A percentile compares a stretch with the other conserved stretches of the same genome.
Evolutionary conservation across 805 yeast genomes (phyloP).

Genomic region (Candida bentonensis): DNA sequence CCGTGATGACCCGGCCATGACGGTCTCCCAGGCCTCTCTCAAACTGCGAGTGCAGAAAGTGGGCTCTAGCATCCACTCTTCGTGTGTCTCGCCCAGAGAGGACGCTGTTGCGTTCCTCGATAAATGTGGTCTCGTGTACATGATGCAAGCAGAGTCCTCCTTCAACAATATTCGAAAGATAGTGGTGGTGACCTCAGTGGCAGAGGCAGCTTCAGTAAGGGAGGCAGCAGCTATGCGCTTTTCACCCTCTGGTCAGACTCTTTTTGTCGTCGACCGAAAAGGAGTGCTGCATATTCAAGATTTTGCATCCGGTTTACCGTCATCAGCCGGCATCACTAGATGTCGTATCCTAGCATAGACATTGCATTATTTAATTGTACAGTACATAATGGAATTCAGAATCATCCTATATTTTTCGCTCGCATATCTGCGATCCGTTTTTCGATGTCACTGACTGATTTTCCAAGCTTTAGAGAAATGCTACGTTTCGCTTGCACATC

Average conservation of each 20-base stretch:
- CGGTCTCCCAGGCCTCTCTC: conserved; percentile 46
- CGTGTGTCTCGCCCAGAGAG: conserved; percentile 70
- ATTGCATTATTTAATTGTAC: conserved; percentile 1
- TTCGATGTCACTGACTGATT: conserved; percentile 18
- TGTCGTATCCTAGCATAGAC: conserved; percentile 14
- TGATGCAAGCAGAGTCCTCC: conserved; percentile 25
- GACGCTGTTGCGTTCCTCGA: conserved; percentile 75
- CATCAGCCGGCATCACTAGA: conserved; percentile 23
- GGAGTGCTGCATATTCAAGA: conserved; percentile 71
- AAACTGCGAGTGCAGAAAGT: conserved; percentile 58
- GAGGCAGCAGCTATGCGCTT: conserved; percentile 73
- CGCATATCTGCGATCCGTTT: conserved; percentile 20
- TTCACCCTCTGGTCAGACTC: conserved; percentile 67
- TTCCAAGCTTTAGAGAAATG: conserved; percentile 21
- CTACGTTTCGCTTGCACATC: conserved; percentile 10
- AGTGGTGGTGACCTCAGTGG: conserved; percentile 62
- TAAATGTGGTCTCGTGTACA: conserved; percentile 60
- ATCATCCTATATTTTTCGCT: conserved; percentile 9
- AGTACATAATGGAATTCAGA: not conserved
- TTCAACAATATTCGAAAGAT: conserved; percentile 43
- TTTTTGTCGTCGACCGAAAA: conserved; percentile 65
- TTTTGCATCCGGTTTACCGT: conserved; percentile 76
- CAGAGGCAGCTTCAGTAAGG: conserved; percentile 53
- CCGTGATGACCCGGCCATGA: conserved; percentile 21
- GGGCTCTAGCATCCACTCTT: conserved; percentile 63